A percentile compares a stretch with the other conserved stretches of the same genome.
Evolutionary conservation across 805 yeast species (phyloP).

Genomic region (Tetrapisispora nanseiensis): DNA sequence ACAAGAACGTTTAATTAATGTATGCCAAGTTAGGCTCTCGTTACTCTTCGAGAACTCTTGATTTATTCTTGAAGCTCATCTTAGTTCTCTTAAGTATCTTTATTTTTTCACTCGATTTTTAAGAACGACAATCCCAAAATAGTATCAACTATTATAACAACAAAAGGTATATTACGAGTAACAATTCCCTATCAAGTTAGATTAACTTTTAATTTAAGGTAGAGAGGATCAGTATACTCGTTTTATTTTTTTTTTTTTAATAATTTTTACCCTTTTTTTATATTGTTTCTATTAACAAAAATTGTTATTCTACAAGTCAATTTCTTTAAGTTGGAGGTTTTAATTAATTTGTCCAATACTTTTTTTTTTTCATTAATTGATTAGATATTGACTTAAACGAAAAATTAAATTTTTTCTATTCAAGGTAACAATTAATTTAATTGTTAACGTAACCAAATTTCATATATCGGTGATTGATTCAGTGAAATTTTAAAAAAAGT

Average conservation of each 20-base stretch:
- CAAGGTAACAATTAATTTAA: not conserved
- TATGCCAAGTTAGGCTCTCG: too few species aligned
- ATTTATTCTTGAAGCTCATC: too few species aligned
- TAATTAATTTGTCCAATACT: slow-evolving; percentile 5
- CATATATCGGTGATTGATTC: too few species aligned
- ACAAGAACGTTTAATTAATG: not conserved
- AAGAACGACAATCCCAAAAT: too few species aligned
- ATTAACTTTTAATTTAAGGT: not conserved
- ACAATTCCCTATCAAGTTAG: not conserved
- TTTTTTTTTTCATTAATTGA: not conserved
- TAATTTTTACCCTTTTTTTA: not conserved
- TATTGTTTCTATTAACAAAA: not conserved
- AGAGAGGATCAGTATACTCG: not conserved
- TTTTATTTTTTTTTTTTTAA: not conserved
- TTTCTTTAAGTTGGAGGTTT: slow-evolving; percentile 4
- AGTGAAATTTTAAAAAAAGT: too few species aligned
- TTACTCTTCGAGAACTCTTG: too few species aligned
- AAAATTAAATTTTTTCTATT: not conserved
- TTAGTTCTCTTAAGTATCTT: too few species aligned
- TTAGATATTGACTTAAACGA: not conserved
- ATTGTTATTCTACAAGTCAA: not conserved
- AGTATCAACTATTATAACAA: not conserved
- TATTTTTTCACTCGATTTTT: too few species aligned
- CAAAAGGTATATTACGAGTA: slow-evolving; percentile 2
- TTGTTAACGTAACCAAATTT: too few species aligned